Evolutionary conservation across 208 protist genomes (phyloP).

Genomic region (Leishmania turanica): DNA sequence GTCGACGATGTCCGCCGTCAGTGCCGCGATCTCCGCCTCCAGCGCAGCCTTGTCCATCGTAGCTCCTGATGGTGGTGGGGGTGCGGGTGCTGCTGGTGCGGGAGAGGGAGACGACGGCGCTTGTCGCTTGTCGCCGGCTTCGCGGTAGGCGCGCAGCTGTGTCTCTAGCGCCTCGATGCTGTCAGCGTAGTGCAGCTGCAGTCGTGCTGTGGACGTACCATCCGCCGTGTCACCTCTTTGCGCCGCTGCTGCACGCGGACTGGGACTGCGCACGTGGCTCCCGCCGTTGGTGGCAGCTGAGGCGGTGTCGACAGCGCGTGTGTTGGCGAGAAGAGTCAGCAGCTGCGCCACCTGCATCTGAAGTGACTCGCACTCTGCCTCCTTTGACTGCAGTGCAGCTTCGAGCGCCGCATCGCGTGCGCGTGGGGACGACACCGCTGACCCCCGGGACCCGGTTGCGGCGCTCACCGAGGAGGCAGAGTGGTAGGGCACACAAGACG

Average conservation of each 20-base stretch:
- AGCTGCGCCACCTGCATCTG: conserved; percentile 35
- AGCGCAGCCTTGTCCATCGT: not conserved
- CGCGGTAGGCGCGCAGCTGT: conserved; percentile 15
- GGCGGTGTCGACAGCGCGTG: not conserved
- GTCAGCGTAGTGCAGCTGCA: conserved; percentile 3
- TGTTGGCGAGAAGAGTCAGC: conserved; percentile 20
- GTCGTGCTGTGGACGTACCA: not conserved
- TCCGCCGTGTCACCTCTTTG: not conserved
- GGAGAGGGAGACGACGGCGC: not conserved
- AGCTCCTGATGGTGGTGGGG: not conserved
- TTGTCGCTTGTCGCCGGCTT: not conserved
- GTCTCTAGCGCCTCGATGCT: conserved; percentile 17
- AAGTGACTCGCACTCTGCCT: conserved; percentile 38
- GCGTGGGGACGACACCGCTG: not conserved
- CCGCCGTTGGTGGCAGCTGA: not conserved
- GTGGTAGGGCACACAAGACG: not conserved
- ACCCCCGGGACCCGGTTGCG: not conserved
- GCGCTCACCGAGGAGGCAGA: not conserved
- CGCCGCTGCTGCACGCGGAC: not conserved
- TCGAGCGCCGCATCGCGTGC: conserved; percentile 17
- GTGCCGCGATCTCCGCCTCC: conserved; percentile 30
- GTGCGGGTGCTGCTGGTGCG: not conserved
- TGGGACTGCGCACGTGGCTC: not conserved
- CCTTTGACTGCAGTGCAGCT: conserved; percentile 16
- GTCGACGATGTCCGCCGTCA: conserved; percentile 56